These are phyloP conservation scores for Diddensiella caesifluorescens DNA, from an alignment of 805 yeast genomes.

Conservation along the genomic window DNA sequence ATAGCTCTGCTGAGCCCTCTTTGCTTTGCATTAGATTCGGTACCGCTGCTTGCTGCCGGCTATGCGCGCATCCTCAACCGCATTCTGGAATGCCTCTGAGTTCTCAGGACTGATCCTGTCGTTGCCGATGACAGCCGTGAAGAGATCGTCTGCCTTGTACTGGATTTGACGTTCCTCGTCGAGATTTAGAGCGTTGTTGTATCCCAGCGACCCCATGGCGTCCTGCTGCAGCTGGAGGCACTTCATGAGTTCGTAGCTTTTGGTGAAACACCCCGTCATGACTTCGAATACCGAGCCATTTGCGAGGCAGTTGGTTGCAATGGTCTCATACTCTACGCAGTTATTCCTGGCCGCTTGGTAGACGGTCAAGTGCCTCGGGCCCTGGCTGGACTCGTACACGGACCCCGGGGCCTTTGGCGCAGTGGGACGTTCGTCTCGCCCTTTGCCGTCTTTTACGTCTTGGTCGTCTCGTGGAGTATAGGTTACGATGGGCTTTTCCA, in stretches of 20 bases:
- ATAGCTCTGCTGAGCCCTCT: neutral
- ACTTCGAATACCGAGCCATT: slow-evolving; percentile 24
- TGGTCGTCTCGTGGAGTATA: neutral
- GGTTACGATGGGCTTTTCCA: neutral
- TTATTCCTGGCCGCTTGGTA: slow-evolving; percentile 30
- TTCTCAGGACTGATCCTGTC: slow-evolving; percentile 21
- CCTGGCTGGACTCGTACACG: slow-evolving; percentile 1
- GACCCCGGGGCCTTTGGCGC: no score
- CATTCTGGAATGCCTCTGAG: slow-evolving; percentile 17
- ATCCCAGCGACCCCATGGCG: slow-evolving; percentile 27
- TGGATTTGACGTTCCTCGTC: slow-evolving; percentile 21
- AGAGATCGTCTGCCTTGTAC: slow-evolving; percentile 28
- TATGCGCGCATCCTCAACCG: slow-evolving; percentile 14
- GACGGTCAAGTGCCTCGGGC: slow-evolving; percentile 9
- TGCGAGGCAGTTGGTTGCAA: slow-evolving; percentile 26
- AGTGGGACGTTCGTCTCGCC: slow-evolving; percentile 1
- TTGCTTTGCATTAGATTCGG: neutral
- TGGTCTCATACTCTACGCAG: slow-evolving; percentile 30
- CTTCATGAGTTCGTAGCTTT: slow-evolving; percentile 23
- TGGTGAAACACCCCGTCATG: slow-evolving; percentile 24
- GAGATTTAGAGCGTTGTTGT: slow-evolving; percentile 14
- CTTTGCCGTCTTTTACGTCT: neutral
- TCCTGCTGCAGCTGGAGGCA: slow-evolving; percentile 28
- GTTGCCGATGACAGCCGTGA: slow-evolving; percentile 23
- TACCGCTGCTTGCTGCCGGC: neutral